Evolutionary conservation across 2,329 filamentous ascomycete species (phyloP), one percentile per base, ranked within the genome.

Genomic region (Didymella sp.): DNA sequence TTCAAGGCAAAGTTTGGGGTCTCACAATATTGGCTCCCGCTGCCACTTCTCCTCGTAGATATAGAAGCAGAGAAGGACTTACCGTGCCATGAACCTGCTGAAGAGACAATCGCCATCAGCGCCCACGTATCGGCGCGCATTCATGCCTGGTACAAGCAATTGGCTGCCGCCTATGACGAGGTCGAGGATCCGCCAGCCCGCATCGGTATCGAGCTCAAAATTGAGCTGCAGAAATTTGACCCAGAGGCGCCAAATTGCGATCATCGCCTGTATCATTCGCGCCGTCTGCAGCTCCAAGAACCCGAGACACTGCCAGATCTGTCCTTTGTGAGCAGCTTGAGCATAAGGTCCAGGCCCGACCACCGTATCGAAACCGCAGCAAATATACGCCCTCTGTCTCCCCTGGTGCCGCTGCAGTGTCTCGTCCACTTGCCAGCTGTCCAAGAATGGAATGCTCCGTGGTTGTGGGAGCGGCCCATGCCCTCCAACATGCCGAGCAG

Each of bases 371-470:
- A 54, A 7, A 44, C 12, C 17, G 45, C 58, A 4, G 31, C n/a
- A 60, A 45, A 60, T 31, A 60, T 58, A 60, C 58, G 58, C 22
- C 58, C 59, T 52, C 59, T 61, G 24, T 61, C 59, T 50, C 51
- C 56, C 47, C 51, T 61, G n/a, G 47, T 51, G 31, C 59, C 47
- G 33, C 47, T 59, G 33, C 56, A 61, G 40, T 59, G 56, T 48
- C 59, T 61, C 33, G 51, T 59, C 11, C 56, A 61, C 44, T 40
- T 59, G 24, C 51, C 51, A 21, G 43, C 31, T 27, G 28, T 56
- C 4, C 43, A 61, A 53, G 47, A 53, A 24, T 61, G 59, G 56
- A 52, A 52, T 50, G 56, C 48, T 35, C 48, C 30, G 6, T 61
- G 51, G 56, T 51, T 61, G 19, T 61, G 51, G 56, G 59, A 59